Evolutionary conservation across 108 stramenopile genomes (phyloP).

Genomic region (Conticribra weissflogii): DNA sequence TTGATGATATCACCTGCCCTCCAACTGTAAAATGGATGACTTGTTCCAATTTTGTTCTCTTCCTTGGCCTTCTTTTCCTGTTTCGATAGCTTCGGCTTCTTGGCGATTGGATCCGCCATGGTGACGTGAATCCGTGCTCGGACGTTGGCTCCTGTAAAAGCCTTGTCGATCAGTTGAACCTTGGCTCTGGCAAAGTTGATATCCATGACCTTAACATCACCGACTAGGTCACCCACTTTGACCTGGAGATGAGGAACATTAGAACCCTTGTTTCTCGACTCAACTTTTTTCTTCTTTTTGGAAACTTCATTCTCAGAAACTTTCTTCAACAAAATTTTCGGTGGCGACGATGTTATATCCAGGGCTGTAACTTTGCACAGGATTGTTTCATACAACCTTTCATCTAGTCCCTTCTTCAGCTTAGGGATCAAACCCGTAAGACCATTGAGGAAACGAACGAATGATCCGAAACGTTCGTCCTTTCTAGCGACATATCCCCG

Average conservation of each 20-base stretch:
- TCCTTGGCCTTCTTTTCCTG: constrained; percentile 44
- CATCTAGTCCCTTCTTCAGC: constrained; percentile 72
- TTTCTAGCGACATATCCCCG: constrained; percentile 73
- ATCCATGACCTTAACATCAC: constrained; percentile 55
- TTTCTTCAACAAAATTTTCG: constrained; percentile 65
- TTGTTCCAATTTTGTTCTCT: constrained; percentile 53
- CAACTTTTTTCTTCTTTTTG: constrained; percentile 27
- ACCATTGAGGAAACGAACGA: constrained; percentile 80
- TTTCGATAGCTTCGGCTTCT: constrained; percentile 40
- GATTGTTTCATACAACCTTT: constrained; percentile 65
- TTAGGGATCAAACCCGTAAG: constrained; percentile 85
- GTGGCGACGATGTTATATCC: constrained; percentile 66
- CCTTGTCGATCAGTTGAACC: constrained; percentile 49
- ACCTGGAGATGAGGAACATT: constrained; percentile 18
- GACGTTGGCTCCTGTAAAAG: constrained; percentile 28
- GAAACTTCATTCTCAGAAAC: constrained; percentile 34
- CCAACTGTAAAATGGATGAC: constrained; percentile 81
- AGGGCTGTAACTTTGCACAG: constrained; percentile 70
- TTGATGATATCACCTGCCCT: constrained; percentile 54
- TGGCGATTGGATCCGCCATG: constrained; percentile 53
- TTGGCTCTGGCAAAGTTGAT: constrained; percentile 62
- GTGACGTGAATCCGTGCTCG: constrained; percentile 69
- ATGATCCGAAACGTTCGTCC: constrained; percentile 80
- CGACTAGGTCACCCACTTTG: constrained; percentile 64
- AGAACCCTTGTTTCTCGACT: constrained; percentile 11